A percentile compares a stretch with the other conserved stretches of the same genome.
Evolutionary conservation across 2,329 filamentous ascomycete genomes (phyloP).

Genomic region (Claviceps africana): DNA sequence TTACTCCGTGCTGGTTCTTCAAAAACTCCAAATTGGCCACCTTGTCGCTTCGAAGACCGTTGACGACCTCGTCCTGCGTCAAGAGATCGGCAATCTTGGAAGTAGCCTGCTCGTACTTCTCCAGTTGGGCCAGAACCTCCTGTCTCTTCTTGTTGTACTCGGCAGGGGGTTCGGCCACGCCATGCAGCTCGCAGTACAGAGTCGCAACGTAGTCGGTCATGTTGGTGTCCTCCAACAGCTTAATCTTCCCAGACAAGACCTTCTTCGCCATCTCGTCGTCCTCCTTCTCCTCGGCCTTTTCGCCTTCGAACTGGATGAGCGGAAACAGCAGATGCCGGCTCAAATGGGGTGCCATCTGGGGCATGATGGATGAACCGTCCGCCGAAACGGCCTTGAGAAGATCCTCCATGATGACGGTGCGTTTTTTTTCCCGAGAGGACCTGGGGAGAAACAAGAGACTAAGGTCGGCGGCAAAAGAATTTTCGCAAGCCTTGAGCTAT

Average conservation of each 20-base stretch:
- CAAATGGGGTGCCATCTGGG: conserved; percentile 79
- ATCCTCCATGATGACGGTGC: conserved; percentile 22
- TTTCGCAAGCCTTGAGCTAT: not conserved
- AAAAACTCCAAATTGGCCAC: conserved; percentile 96
- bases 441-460: not conserved
- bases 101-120: conserved; percentile 75
- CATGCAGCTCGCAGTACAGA: conserved; percentile 79
- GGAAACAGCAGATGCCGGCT: conserved; percentile 96
- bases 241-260: conserved; percentile 76
- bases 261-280: conserved; percentile 46
- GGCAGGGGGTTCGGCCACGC: conserved; percentile 59
- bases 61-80: conserved; percentile 78
- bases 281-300: conserved; percentile 64
- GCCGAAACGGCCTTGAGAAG: conserved; percentile 39
- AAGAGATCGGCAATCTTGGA: conserved; percentile 78
- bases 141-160: conserved; percentile 85
- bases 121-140: conserved; percentile 69
- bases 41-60: conserved; percentile 88
- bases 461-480: too few relatives aligned
- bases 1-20: conserved; percentile 85
- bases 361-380: conserved; percentile 66
- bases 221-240: conserved; percentile 91
- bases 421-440: not conserved
- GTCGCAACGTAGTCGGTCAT: conserved; percentile 97
- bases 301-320: conserved; percentile 79